Evolutionary conservation across 805 yeast species (phyloP).

Genomic region (Yarrowia keelungensis): DNA sequence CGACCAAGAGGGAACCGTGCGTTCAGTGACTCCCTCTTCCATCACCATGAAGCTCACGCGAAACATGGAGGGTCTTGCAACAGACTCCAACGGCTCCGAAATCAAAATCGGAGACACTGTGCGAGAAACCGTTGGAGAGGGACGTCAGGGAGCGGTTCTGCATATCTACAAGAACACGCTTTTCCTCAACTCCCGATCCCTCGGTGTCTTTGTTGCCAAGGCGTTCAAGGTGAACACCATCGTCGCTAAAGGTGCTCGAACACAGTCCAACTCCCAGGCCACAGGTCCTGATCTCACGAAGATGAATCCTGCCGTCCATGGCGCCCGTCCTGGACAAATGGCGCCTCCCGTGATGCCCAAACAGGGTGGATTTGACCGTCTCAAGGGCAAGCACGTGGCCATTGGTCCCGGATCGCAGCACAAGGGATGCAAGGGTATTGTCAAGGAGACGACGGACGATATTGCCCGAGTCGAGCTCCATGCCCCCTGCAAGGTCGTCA

Average conservation of each 20-base stretch:
- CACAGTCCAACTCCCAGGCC: conserved; percentile 51
- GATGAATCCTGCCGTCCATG: conserved; percentile 81
- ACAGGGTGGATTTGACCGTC: conserved; percentile 78
- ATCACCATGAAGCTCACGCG: conserved; percentile 78
- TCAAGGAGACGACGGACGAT: conserved; percentile 91
- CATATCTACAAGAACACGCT: conserved; percentile 83
- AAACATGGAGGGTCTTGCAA: conserved; percentile 64
- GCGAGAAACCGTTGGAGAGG: conserved; percentile 81
- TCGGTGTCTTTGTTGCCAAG: conserved; percentile 87
- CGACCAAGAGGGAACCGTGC: conserved; percentile 78
- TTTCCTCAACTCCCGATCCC: conserved; percentile 82
- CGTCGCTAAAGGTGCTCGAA: conserved; percentile 79
- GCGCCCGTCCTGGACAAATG: conserved; percentile 50
- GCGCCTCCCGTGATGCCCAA: conserved; percentile 66
- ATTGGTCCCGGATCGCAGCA: conserved; percentile 88
- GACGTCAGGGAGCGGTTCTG: conserved; percentile 84
- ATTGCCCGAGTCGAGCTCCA: conserved; percentile 93
- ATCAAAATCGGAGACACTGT: conserved; percentile 91
- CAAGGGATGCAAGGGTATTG: conserved; percentile 92
- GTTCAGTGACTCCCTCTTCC: conserved; percentile 77
- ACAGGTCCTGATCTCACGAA: conserved; percentile 58
- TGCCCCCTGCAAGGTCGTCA: conserved; percentile 86
- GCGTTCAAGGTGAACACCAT: conserved; percentile 80
- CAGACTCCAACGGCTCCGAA: conserved; percentile 85
- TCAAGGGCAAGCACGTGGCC: conserved; percentile 82